Evolutionary conservation across 495 filamentous ascomycete genomes (phyloP), one percentile per base, ranked within the genome.

Genomic region (Pseudevernia furfuracea): DNA sequence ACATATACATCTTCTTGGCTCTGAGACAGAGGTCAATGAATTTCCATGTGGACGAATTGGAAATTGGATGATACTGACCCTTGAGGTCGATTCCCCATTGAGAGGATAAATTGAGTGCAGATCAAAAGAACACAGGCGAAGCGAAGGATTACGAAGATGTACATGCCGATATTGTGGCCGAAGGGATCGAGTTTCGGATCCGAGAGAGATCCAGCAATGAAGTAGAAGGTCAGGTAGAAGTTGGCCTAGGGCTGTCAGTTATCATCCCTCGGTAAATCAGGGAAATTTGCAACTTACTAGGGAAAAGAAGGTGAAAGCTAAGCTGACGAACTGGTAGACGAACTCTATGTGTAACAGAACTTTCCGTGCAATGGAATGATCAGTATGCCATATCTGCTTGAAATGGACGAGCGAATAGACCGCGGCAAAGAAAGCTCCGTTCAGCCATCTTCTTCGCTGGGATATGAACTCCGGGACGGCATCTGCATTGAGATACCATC

Each of bases 161-260:
- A 87, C 56, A 85, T 80, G 32, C 91, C 91, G 71, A 93, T 87
- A 64, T 87, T 81, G 72, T 93, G 85, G 30, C 91, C 91, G 68
- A 97, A 97, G 2, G 95, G 95, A 76, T 97, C 93, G 66, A 96
- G 78, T 41, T 78, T 79, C 0, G 84, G 74, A 69, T 97, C 90
- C 8, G 88, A 84, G 19, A 99, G 83, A n/a, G 92, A 95, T 46
- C 95, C 95, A 55, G 92, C 91, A 71, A 97, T 90, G 81, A 97
- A 97, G 82, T 91, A 97, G 75, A 99, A 99, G 67, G 91, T 94
- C 59, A 99, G 84, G 73, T 97, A 99, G 78, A 97, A 99, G 75
- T 99, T 99, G 70, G 94, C 93, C 84, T 86, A 34, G 41, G 21
- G 0, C 25, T 60, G 36, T 58, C 46, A 58, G 63, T 58, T 39